These are phyloP conservation scores for Penicillium dipodomyicola DNA, from an alignment of 495 filamentous ascomycete genomes.

Conservation along the genomic window DNA sequence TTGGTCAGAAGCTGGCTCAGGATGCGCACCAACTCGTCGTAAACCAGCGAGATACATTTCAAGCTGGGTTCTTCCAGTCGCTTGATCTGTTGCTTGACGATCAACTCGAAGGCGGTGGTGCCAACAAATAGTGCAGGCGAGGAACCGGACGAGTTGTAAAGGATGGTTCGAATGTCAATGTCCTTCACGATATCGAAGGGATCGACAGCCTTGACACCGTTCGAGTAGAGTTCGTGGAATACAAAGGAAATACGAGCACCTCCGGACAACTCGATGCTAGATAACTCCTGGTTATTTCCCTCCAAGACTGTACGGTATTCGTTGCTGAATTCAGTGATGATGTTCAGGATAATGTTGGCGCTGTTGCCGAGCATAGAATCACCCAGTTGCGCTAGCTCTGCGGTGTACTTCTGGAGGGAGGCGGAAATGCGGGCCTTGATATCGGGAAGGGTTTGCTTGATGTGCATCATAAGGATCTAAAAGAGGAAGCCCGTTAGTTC, in stretches of 20 bases:
- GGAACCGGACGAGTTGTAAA: conserved; percentile 97
- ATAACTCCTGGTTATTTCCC: conserved; percentile 93
- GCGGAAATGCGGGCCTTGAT: conserved; percentile 94
- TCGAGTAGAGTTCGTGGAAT: conserved; percentile 97
- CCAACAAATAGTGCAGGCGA: conserved; percentile 97
- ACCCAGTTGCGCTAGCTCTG: conserved; percentile 78
- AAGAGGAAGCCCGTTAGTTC: conserved; percentile 7
- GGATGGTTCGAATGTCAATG: conserved; percentile 91
- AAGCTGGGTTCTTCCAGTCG: conserved; percentile 92
- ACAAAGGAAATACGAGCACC: conserved; percentile 99
- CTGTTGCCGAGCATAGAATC: conserved; percentile 96
- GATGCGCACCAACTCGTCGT: conserved; percentile 96
- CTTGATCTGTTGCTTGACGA: conserved; percentile 98
- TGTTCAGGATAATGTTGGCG: conserved; percentile 93
- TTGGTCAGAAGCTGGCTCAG: conserved; percentile 86
- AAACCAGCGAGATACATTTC: conserved; percentile 95
- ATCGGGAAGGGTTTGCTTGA: conserved; percentile 98
- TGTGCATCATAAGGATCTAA: conserved; percentile 99
- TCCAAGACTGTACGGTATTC: conserved; percentile 96
- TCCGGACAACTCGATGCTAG: conserved; percentile 89
- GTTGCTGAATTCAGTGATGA: conserved; percentile 98
- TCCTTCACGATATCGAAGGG: conserved; percentile 98
- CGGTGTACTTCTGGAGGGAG: conserved; percentile 86
- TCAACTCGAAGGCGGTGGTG: conserved; percentile 94
- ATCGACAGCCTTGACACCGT: conserved; percentile 97